Conservation (phyloP, 2,329 filamentous ascomycete species). For the Botrytis aclada region DNA sequence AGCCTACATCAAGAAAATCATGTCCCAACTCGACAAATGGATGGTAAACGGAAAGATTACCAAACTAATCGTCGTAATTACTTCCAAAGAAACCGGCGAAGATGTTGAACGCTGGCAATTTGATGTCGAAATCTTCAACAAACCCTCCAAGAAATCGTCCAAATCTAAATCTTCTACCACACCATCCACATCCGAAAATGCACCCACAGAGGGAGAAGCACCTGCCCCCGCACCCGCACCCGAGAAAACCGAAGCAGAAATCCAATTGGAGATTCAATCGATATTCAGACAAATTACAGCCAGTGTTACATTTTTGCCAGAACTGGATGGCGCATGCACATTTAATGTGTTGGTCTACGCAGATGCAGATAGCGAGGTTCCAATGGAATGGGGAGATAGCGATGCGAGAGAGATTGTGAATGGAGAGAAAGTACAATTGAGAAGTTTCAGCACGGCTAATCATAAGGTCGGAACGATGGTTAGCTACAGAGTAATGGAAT, state of each 20-base stretch:
- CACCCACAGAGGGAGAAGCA: constrained; percentile 42
- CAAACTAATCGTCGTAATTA: constrained; percentile 94
- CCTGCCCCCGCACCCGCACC: constrained; percentile 36
- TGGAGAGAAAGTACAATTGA: constrained; percentile 90
- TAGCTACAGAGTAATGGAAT: constrained; percentile 67
- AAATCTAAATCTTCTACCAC: constrained; percentile 29
- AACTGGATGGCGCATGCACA: constrained; percentile 90
- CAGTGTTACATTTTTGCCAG: constrained; percentile 92
- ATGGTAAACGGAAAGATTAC: constrained; percentile 97
- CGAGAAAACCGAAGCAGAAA: constrained; percentile 89
- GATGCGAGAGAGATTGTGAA: constrained; percentile 94
- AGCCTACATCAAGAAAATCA: constrained; percentile 99
- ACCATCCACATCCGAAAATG: constrained; percentile 61
- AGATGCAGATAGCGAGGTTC: constrained; percentile 93
- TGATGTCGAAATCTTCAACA: constrained; percentile 59
- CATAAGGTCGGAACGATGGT: constrained; percentile 94
- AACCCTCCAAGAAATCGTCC: constrained; percentile 44
- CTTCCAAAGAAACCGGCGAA: constrained; percentile 93
- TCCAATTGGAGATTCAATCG: constrained; percentile 92
- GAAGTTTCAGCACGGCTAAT: constrained; percentile 93
- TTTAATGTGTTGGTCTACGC: constrained; percentile 99
- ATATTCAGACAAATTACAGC: constrained; percentile 98
- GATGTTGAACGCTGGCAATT: constrained; percentile 98
- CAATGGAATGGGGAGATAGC: constrained; percentile 97
- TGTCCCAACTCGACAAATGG: constrained; percentile 96